These are phyloP conservation scores for Schrenkiella parvula DNA, from an alignment of 345 rosid genomes.

Conservation along the genomic window DNA sequence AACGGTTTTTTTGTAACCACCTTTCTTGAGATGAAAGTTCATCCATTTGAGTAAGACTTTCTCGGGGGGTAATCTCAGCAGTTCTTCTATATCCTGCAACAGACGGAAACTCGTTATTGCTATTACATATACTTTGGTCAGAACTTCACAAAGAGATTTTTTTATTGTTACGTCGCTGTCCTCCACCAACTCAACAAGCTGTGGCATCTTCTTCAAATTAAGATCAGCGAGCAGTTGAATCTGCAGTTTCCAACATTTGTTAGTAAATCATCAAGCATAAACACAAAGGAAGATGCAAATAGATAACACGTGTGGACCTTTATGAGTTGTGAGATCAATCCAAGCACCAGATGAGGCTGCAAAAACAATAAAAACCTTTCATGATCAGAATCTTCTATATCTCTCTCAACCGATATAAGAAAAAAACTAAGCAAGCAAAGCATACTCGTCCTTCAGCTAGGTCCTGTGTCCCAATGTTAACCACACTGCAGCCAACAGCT, in stretches of 20 bases:
- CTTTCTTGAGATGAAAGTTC: slow-evolving; percentile 93
- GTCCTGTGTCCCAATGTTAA: slow-evolving; percentile 86
- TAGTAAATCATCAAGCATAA: neutral
- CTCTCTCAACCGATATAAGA: neutral
- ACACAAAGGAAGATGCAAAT: neutral
- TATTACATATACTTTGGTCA: neutral
- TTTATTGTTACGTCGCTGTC: slow-evolving; percentile 53
- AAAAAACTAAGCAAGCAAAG: slow-evolving; percentile 22
- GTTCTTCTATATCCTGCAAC: slow-evolving; percentile 83
- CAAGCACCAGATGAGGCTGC: slow-evolving; percentile 95
- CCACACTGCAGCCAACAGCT: slow-evolving; percentile 94
- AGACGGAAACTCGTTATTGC: neutral
- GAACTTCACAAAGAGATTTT: neutral
- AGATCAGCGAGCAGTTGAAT: slow-evolving; percentile 91
- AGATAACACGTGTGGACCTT: slow-evolving; percentile 49
- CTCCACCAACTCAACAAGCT: slow-evolving; percentile 86
- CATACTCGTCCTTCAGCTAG: slow-evolving; percentile 90
- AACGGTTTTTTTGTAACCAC: slow-evolving; percentile 79
- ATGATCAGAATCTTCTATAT: neutral
- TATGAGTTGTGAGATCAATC: slow-evolving; percentile 92
- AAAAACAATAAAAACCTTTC: slow-evolving; percentile 13
- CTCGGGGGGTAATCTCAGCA: slow-evolving; percentile 86
- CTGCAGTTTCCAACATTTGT: slow-evolving; percentile 38
- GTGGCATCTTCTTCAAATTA: slow-evolving; percentile 94
- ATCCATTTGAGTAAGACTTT: slow-evolving; percentile 85